Evolutionary conservation across 495 filamentous ascomycete genomes (phyloP).

Genomic region (Wilcoxina mikolae): DNA sequence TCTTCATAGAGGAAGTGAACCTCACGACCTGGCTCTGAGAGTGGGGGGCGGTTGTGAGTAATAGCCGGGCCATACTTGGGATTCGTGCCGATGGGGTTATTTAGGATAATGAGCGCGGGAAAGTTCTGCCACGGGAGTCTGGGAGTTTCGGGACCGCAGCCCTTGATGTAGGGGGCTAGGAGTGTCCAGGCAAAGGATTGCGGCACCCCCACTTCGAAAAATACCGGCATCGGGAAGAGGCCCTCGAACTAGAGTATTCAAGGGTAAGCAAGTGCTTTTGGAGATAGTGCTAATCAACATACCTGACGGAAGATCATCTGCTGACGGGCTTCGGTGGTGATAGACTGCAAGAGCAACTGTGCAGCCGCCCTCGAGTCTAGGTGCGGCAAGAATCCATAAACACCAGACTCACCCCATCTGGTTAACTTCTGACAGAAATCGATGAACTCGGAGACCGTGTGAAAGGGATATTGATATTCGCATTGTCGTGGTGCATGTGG

Average conservation of each 20-base stretch:
- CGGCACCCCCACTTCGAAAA: constrained; percentile 67
- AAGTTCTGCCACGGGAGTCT: constrained; percentile 81
- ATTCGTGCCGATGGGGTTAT: constrained; percentile 60
- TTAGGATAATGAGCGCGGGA: constrained; percentile 55
- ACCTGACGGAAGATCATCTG: constrained; percentile 73
- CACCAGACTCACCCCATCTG: constrained; percentile 65
- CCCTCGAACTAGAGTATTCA: constrained; percentile 42
- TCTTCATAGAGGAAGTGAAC: constrained; percentile 59
- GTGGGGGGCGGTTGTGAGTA: constrained; percentile 49
- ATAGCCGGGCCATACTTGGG: constrained; percentile 43
- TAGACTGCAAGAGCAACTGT: constrained; percentile 56
- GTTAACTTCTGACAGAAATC: constrained; percentile 82
- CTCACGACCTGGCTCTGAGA: constrained; percentile 61
- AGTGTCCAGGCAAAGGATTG: constrained; percentile 82
- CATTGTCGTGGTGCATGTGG: constrained; percentile 58
- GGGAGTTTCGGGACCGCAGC: constrained; percentile 59
- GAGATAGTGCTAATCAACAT: not conserved
- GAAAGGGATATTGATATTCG: constrained; percentile 68
- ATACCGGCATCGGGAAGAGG: constrained; percentile 71
- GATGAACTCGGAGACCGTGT: constrained; percentile 60
- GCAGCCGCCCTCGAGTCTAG: constrained; percentile 62
- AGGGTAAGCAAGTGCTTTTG: not conserved
- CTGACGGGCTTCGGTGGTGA: constrained; percentile 75
- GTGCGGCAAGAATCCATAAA: constrained; percentile 72
- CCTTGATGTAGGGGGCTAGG: constrained; percentile 69